These are phyloP conservation scores for Meyerozyma elateridarum DNA, from an alignment of 1,139 yeast genomes.

Conservation along the genomic window DNA sequence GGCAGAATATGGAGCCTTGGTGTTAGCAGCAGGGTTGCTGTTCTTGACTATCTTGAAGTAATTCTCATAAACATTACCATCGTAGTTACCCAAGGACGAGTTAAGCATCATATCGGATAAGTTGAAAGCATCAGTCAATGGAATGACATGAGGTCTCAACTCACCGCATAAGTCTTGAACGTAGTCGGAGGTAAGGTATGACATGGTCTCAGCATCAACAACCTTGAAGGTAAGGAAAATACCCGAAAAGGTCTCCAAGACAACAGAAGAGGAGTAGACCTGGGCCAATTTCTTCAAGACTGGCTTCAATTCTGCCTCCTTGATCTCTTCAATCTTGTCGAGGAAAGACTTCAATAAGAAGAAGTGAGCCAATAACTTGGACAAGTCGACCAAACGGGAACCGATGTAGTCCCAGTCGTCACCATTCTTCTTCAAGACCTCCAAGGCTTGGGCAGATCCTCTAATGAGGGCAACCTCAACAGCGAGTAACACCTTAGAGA, in stretches of 20 bases:
- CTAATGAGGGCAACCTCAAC: slow-evolving; percentile 46
- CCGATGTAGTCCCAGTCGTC: slow-evolving; percentile 56
- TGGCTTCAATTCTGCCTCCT: slow-evolving; percentile 7
- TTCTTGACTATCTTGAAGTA: slow-evolving; percentile 54
- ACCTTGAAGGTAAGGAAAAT: slow-evolving; percentile 67
- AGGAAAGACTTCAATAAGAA: slow-evolving; percentile 46
- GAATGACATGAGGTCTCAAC: slow-evolving; percentile 69
- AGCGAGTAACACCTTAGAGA: slow-evolving; percentile 24
- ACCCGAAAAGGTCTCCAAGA: slow-evolving; percentile 70
- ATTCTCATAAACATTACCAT: slow-evolving; percentile 84
- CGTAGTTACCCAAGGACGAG: slow-evolving; percentile 78
- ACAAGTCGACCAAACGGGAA: slow-evolving; percentile 51
- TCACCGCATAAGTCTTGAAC: slow-evolving; percentile 27
- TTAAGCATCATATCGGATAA: slow-evolving; percentile 80
- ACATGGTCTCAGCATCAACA: slow-evolving; percentile 35
- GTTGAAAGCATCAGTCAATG: slow-evolving; percentile 86
- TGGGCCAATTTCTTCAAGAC: slow-evolving; percentile 21
- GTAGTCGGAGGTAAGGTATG: slow-evolving; percentile 39
- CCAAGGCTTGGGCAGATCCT: slow-evolving; percentile 43
- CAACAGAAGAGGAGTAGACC: slow-evolving; percentile 25
- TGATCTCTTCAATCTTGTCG: slow-evolving; percentile 21
- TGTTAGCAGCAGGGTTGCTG: slow-evolving; percentile 42
- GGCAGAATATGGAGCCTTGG: slow-evolving; percentile 58
- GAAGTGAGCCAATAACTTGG: slow-evolving; percentile 61
- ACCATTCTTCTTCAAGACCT: slow-evolving; percentile 36